These are phyloP conservation scores for Solanum tarijense DNA, from an alignment of 257 asterid genomes.

Conservation along the genomic window DNA sequence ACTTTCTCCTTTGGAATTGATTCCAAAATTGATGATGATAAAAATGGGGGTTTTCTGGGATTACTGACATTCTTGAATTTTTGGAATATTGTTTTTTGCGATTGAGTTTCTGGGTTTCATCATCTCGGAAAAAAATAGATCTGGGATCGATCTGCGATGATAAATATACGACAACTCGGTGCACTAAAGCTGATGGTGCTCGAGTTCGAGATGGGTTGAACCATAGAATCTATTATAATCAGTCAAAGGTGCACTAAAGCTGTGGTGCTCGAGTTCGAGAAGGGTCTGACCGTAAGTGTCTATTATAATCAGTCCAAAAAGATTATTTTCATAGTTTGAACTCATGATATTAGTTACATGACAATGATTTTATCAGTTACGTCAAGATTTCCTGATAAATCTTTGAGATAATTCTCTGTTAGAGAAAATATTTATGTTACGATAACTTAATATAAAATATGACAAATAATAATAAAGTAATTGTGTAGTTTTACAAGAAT, in stretches of 20 bases:
- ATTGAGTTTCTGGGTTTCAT: background rate
- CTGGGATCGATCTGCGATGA: background rate
- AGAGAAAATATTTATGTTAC: background rate
- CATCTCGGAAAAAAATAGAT: background rate
- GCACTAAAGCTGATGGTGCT: background rate
- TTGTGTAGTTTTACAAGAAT: background rate
- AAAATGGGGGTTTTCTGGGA: slow-evolving; percentile 1
- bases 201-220: too few species aligned
- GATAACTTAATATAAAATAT: too few species aligned
- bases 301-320: too few species aligned
- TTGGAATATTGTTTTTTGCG: background rate
- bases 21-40: background rate
- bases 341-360: too few species aligned
- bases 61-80: background rate
- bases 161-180: background rate
- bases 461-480: too few species aligned
- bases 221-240: too few species aligned
- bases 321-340: too few species aligned
- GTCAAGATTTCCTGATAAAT: too few species aligned
- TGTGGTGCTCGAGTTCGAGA: too few species aligned
- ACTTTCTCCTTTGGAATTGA: background rate
- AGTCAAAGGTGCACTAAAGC: too few species aligned
- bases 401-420: background rate
- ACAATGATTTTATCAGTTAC: too few species aligned
- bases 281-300: too few species aligned